These are phyloP conservation scores for Nakazawaea molendinolei DNA, from an alignment of 805 yeast genomes.

Conservation along the genomic window DNA sequence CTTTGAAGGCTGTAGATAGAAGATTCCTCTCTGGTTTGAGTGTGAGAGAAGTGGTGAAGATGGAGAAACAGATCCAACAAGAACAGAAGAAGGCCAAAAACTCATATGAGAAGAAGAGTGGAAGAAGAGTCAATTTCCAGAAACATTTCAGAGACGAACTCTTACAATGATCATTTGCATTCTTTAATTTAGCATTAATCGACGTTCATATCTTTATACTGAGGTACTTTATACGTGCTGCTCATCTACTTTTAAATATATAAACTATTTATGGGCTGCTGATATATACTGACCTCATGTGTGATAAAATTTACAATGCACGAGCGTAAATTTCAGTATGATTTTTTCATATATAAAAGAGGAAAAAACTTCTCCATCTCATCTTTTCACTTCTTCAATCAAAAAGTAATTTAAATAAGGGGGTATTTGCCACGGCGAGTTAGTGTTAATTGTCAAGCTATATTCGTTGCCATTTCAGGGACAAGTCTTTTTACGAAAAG, in stretches of 20 bases:
- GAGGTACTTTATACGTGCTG: no score
- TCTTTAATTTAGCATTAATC: no score
- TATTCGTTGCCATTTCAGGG: slow-evolving; percentile 53
- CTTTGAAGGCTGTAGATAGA: slow-evolving; percentile 60
- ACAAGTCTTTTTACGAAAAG: slow-evolving; percentile 18
- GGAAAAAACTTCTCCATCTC: background rate
- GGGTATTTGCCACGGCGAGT: slow-evolving; percentile 67
- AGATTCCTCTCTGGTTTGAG: slow-evolving; percentile 45
- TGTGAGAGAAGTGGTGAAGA: slow-evolving; percentile 45
- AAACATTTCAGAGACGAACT: slow-evolving; percentile 68
- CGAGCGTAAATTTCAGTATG: no score
- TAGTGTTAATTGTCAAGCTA: slow-evolving; percentile 54
- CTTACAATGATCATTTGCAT: slow-evolving; percentile 29
- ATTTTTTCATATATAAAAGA: background rate
- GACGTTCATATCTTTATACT: no score
- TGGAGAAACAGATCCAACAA: slow-evolving; percentile 40
- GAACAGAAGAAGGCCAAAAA: slow-evolving; percentile 29
- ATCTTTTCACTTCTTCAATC: slow-evolving; percentile 34
- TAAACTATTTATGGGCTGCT: no score
- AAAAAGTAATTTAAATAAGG: slow-evolving; percentile 41
- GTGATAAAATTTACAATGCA: background rate
- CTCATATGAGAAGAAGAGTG: slow-evolving; percentile 40
- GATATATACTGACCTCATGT: background rate
- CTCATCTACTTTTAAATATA: no score
- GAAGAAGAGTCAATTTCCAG: slow-evolving; percentile 59